A percentile compares a stretch with the other conserved stretches of the same genome.
These are phyloP conservation scores for Coemansia javaensis DNA, from an alignment of 192 early-diverging fungal genomes.

Conservation along the genomic window DNA sequence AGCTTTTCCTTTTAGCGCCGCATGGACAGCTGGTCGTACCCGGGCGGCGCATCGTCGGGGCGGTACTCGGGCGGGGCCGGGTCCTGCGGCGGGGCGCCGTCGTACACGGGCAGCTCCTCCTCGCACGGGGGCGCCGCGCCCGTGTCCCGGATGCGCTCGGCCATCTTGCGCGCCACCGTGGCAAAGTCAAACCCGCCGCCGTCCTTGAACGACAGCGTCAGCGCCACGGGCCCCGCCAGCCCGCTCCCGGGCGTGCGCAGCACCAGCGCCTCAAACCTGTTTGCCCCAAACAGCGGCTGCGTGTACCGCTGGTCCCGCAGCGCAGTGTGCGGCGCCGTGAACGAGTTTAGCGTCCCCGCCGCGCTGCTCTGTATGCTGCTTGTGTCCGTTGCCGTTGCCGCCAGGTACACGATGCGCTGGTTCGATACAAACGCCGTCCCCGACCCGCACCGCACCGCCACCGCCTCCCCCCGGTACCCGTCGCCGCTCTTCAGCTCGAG, in stretches of 20 bases:
- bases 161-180: slow-evolving; percentile 30
- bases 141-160: slow-evolving; percentile 26
- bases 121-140: slow-evolving; percentile 36
- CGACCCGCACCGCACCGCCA: slow-evolving; percentile 9
- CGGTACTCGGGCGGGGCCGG: slow-evolving; percentile 8
- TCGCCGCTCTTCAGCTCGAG: slow-evolving; percentile 37
- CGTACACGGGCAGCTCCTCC: slow-evolving; percentile 40
- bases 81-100: neutral
- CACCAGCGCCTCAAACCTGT: slow-evolving; percentile 30
- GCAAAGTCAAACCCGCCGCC: slow-evolving; percentile 48
- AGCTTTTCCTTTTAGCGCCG: too few species aligned
- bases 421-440: slow-evolving; percentile 47
- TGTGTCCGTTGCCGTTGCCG: slow-evolving; percentile 18
- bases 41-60: slow-evolving; percentile 36
- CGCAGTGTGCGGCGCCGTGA: slow-evolving; percentile 29
- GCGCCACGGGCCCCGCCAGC: slow-evolving; percentile 1
- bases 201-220: slow-evolving; percentile 39
- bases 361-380: slow-evolving; percentile 11
- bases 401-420: slow-evolving; percentile 41
- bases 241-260: slow-evolving; percentile 15
- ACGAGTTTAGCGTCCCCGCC: slow-evolving; percentile 18
- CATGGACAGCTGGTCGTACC: slow-evolving; percentile 27
- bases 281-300: slow-evolving; percentile 41
- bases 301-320: slow-evolving; percentile 19
- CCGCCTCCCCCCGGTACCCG: slow-evolving; percentile 29